Percentiles rank a stretch among this genome's conserved stretches.
These are phyloP conservation scores for Komagataella ulmi DNA, from an alignment of 805 yeast genomes.

Conservation along the genomic window DNA sequence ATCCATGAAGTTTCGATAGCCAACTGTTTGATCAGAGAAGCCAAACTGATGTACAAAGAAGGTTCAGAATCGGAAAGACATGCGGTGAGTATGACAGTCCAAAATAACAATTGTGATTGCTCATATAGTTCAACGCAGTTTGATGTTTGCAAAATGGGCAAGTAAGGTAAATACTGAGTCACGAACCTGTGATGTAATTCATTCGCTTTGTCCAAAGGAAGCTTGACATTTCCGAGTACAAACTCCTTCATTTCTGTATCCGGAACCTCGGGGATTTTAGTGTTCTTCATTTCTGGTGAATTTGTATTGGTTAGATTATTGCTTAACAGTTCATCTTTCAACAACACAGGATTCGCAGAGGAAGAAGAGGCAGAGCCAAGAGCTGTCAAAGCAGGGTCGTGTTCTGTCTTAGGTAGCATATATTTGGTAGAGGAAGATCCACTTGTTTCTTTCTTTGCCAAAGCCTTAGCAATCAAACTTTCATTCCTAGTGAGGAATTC, in stretches of 20 bases:
- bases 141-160: constrained; percentile 66
- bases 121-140: constrained; percentile 67
- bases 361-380: not conserved
- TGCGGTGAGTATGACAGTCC: constrained; percentile 86
- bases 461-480: constrained; percentile 49
- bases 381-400: not conserved
- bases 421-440: constrained; percentile 4
- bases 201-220: constrained; percentile 55
- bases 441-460: constrained; percentile 20
- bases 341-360: not conserved
- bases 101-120: constrained; percentile 74
- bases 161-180: constrained; percentile 51
- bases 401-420: not conserved
- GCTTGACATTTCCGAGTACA: constrained; percentile 59
- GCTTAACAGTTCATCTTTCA: not conserved
- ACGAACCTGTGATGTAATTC: constrained; percentile 63
- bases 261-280: not conserved
- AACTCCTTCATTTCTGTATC: constrained; percentile 31
- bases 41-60: constrained; percentile 57
- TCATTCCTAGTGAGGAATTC: constrained; percentile 57
- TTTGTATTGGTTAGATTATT: not conserved
- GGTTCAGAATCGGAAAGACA: constrained; percentile 84
- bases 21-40: constrained; percentile 68
- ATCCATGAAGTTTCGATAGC: constrained; percentile 92
- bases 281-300: not conserved